phyloP scores from a whole-genome alignment of 352 stramenopile genomes.

The Phytophthora kernoviae region DNA sequence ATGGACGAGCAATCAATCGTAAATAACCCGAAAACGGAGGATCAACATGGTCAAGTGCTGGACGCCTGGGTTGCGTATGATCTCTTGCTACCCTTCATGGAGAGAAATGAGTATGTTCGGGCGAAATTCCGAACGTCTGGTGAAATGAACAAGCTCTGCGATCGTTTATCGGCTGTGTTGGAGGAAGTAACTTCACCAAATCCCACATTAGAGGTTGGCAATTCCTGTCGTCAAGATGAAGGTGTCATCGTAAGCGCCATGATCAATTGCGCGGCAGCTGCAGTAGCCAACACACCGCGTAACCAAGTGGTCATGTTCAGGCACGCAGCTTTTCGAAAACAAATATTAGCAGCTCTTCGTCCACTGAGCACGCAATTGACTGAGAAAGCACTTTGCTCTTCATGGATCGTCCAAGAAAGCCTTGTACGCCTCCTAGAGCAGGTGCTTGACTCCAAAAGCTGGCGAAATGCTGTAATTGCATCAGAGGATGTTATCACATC shows the following conservation, averaged over 20 bases:
- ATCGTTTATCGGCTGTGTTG: conserved; percentile 35
- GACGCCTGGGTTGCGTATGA: conserved; percentile 54
- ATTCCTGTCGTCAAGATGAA: conserved; percentile 3
- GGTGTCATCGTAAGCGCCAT: conserved; percentile 42
- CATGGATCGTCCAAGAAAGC: conserved; percentile 31
- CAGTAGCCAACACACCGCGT: conserved; percentile 39
- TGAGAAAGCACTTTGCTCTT: background rate
- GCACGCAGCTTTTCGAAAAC: conserved; percentile 36
- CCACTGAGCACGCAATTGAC: background rate
- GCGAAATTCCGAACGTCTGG: conserved; percentile 63
- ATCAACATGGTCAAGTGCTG: conserved; percentile 1
- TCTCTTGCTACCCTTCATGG: conserved; percentile 55
- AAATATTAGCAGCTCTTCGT: conserved; percentile 20
- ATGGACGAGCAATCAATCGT: conserved; percentile 36
- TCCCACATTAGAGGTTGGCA: background rate
- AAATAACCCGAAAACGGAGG: conserved; percentile 5
- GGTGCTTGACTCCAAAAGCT: conserved; percentile 59
- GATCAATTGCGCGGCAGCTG: conserved; percentile 48
- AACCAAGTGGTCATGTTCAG: conserved; percentile 70
- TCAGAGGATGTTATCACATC: conserved; percentile 17
- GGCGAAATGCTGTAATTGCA: conserved; percentile 44
- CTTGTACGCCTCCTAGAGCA: conserved; percentile 52
- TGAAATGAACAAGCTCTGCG: conserved; percentile 50
- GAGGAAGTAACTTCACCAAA: background rate
- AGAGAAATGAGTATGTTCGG: conserved; percentile 45